Evolutionary conservation across 352 stramenopile genomes (phyloP).

Genomic region (Phytopythium ostracodes): DNA sequence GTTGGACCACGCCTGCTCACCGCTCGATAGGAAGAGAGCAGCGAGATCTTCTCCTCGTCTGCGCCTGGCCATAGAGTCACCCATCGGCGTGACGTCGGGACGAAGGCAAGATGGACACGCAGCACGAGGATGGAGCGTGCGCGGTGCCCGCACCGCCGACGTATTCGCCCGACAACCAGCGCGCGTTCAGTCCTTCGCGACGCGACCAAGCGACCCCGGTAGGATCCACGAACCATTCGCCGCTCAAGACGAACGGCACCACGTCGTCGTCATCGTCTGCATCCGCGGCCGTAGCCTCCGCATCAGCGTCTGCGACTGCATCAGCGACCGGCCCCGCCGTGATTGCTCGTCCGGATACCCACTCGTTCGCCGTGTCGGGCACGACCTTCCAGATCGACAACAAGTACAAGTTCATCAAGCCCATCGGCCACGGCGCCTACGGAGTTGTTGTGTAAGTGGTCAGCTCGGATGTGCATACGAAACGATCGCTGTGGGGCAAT

Average conservation of each 20-base stretch:
- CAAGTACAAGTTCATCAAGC: conserved; percentile 95
- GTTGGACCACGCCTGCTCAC: not conserved
- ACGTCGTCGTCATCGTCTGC: not conserved
- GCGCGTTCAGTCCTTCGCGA: not conserved
- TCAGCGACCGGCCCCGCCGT: conserved; percentile 6
- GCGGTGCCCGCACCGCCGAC: not conserved
- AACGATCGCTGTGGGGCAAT: not conserved
- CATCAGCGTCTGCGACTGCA: not conserved
- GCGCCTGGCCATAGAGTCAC: not conserved
- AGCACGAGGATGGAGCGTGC: not conserved
- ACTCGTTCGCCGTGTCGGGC: conserved; percentile 82
- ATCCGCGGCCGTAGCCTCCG: not conserved
- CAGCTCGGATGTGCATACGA: not conserved
- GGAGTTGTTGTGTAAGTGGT: conserved; percentile 90
- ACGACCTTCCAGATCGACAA: conserved; percentile 90
- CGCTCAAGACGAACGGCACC: not conserved
- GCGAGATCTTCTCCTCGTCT: not conserved
- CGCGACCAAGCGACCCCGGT: not conserved
- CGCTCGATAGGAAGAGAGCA: not conserved
- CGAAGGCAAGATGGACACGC: conserved; percentile 2
- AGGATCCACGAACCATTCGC: not conserved
- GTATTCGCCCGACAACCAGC: conserved; percentile 7
- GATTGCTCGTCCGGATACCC: conserved; percentile 44
- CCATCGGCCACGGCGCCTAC: conserved; percentile 93
- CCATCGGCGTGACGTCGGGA: not conserved